These are phyloP conservation scores for Aristolochia contorta DNA, from an alignment of 164 flowering plant genomes.

Conservation along the genomic window DNA sequence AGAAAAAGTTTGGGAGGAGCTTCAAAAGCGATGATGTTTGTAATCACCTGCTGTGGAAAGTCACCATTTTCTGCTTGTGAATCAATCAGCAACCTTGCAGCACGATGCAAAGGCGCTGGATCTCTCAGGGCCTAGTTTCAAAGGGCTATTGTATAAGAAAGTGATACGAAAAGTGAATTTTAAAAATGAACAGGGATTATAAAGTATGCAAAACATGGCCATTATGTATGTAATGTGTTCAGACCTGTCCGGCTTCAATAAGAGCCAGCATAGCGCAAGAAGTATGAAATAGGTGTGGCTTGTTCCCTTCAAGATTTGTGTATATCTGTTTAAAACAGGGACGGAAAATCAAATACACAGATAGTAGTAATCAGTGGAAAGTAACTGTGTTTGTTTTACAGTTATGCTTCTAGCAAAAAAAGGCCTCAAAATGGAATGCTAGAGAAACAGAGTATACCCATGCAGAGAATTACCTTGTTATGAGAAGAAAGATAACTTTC, in stretches of 20 bases:
- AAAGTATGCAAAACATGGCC: too few relatives aligned
- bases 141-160: not conserved
- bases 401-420: too few relatives aligned
- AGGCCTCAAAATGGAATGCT: too few relatives aligned
- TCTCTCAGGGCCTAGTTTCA: conserved; percentile 23
- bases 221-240: too few relatives aligned
- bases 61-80: conserved; percentile 32
- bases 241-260: conserved; percentile 37
- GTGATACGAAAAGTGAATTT: not conserved
- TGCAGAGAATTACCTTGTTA: conserved; percentile 43
- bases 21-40: too few relatives aligned
- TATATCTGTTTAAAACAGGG: conserved; percentile 32
- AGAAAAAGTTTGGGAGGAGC: too few relatives aligned
- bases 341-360: too few relatives aligned
- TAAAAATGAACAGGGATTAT: not conserved
- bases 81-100: conserved; percentile 23
- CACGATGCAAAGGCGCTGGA: conserved; percentile 32
- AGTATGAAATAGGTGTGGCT: conserved; percentile 41
- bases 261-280: conserved; percentile 64
- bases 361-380: too few relatives aligned
- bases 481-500: conserved; percentile 96
- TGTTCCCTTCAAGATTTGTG: conserved; percentile 39
- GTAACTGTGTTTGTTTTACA: too few relatives aligned
- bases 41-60: conserved; percentile 40
- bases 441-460: too few relatives aligned